Conservation (phyloP, 1,139 yeast species). For the Sporopachydermia cereana region DNA sequence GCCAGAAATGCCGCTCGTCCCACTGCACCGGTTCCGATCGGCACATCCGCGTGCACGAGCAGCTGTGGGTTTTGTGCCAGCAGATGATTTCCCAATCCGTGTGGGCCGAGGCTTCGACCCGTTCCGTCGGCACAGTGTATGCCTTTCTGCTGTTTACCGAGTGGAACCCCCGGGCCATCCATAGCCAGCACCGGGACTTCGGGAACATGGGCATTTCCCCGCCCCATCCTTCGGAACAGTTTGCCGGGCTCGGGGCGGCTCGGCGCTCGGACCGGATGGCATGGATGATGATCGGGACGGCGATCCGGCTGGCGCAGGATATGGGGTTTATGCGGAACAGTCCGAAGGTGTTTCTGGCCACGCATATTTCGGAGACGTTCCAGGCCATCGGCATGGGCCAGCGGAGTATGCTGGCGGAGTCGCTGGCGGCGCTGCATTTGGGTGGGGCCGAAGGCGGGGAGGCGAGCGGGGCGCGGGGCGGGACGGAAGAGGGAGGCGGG, state of each 20-base stretch:
- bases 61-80: slow-evolving; percentile 78
- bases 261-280: slow-evolving; percentile 83
- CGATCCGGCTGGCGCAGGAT: slow-evolving; percentile 79
- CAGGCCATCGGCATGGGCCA: slow-evolving; percentile 62
- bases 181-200: slow-evolving; percentile 79
- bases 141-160: slow-evolving; percentile 83
- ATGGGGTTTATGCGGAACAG: slow-evolving; percentile 70
- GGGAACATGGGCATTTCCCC: slow-evolving; percentile 37
- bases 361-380: slow-evolving; percentile 74
- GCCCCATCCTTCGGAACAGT: slow-evolving; percentile 19
- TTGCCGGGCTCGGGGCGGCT: slow-evolving; percentile 76
- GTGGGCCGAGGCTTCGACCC: slow-evolving; percentile 89
- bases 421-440: slow-evolving; percentile 50
- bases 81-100: slow-evolving; percentile 73
- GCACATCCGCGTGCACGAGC: slow-evolving; percentile 45
- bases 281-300: slow-evolving; percentile 87
- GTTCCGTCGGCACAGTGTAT: slow-evolving; percentile 77
- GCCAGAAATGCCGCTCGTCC: slow-evolving; percentile 14
- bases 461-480: slow-evolving; percentile 18
- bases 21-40: neutral
- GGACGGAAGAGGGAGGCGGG: slow-evolving; percentile 14
- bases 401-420: slow-evolving; percentile 56
- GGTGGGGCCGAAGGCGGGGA: slow-evolving; percentile 36
- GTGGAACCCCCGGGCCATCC: slow-evolving; percentile 93
- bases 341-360: slow-evolving; percentile 65